A percentile compares a stretch with the other conserved stretches of the same genome.
phyloP scores from a whole-genome alignment of 176 grass and related monocot species.

The Hyparrhenia diplandra region DNA sequence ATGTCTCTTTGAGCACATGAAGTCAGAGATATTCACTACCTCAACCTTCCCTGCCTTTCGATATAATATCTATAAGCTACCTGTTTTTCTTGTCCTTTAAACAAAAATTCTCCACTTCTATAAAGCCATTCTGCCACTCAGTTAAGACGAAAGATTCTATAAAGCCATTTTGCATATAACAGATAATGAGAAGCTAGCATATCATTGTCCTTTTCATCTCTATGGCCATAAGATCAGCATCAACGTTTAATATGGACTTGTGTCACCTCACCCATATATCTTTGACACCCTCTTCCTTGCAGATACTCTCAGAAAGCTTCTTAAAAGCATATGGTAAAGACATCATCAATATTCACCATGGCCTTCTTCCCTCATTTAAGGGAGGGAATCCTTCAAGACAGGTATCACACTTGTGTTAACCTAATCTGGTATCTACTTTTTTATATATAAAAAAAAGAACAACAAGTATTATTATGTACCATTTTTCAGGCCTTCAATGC shows the following conservation, averaged over 20 bases:
- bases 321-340: conserved; percentile 86
- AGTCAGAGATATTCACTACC: not conserved
- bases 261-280: not conserved
- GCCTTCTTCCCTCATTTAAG: conserved; percentile 96
- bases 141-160: no score
- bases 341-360: conserved; percentile 96
- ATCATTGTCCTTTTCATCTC: not conserved
- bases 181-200: not conserved
- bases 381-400: conserved; percentile 88
- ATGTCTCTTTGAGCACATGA: not conserved
- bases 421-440: not conserved
- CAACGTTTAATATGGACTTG: not conserved
- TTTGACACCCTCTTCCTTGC: conserved; percentile 4
- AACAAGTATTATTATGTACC: not conserved
- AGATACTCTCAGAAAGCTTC: conserved; percentile 78
- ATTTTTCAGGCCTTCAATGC: conserved; percentile 84
- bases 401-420: conserved; percentile 36
- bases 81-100: not conserved
- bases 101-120: not conserved
- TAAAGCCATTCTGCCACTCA: not conserved
- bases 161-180: not conserved
- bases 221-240: not conserved
- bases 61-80: not conserved
- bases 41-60: not conserved
- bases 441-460: not conserved